Base-by-base conservation (phyloP, 495 filamentous ascomycete species). In the Lasiosphaeria ovina region DNA sequence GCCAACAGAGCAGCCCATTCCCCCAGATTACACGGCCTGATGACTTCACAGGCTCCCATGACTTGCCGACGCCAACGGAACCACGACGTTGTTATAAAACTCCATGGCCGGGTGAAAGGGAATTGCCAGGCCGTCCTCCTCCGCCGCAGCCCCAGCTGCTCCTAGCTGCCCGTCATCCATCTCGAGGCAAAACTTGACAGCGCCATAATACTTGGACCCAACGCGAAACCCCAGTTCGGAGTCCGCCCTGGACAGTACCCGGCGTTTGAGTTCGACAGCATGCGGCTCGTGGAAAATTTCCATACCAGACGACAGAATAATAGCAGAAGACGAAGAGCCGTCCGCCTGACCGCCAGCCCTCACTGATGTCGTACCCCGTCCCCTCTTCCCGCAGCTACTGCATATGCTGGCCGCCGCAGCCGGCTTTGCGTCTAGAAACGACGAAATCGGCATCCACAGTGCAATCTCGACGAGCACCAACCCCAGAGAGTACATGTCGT, bases 111-210 rank as follows among this genome's bases (percentile, higher is more conserved):
- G 56, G 50, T 58, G 48, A 47, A 52, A 47, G 6, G 44, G 44
- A 47, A 47, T 47, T n/a, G 7, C 44, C 7, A n/a, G 7, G 44
- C 44, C 33, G 4, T 48, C 56, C 7, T 38, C 55, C 32, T 58
- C 56, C 6, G 14, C 56, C 11, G 6, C 58, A 10, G 42, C 42
- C 32, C 24, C 50, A 5, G 12, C 44, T 12, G 31, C 58, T 11
- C 17, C 42, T 8, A 4, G 10, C 9, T 24, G 14, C 9, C 42
- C n/a, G 11, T 49, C 58, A 1, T 33, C 58, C 31, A 55, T 49
- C 45, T 40, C 58, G 32, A 61, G 44, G 51, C 58, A 61, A n/a
- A 48, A 61, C 44, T 36, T 61, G n/a, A 55, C 58, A n/a, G 53
- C 58, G 0, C 17, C 24, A 32, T 31, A 36, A 33, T 49, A 61